Evolutionary conservation across 768 basidiomycete genomes (phyloP).

Genomic region (Pleurotus sapidus): DNA sequence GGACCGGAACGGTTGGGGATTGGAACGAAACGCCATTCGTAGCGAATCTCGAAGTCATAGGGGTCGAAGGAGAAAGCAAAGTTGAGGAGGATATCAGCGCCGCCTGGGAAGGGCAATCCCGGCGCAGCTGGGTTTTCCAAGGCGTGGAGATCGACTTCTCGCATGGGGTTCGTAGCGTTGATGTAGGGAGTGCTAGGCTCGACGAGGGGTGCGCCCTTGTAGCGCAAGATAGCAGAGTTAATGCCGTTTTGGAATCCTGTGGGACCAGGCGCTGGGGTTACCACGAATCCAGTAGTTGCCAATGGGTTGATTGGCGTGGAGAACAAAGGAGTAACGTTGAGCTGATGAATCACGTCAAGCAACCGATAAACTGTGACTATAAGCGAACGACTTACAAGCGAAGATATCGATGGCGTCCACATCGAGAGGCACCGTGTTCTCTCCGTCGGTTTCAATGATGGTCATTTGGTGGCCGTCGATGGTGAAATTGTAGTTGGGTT

Average conservation of each 20-base stretch:
- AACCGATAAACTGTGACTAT: not conserved
- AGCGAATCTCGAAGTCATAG: constrained; percentile 14
- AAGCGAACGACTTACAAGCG: constrained; percentile 16
- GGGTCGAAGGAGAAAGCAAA: constrained; percentile 23
- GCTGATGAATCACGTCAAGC: not conserved
- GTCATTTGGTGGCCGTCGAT: constrained; percentile 47
- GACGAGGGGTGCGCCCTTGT: constrained; percentile 36
- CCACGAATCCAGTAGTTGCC: constrained; percentile 53
- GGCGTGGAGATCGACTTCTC: constrained; percentile 39
- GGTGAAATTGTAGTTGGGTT: constrained; percentile 36
- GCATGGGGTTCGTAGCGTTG: constrained; percentile 22
- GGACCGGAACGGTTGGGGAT: constrained; percentile 40
- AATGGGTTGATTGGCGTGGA: constrained; percentile 36
- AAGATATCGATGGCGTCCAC: constrained; percentile 45
- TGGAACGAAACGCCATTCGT: constrained; percentile 28
- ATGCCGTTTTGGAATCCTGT: constrained; percentile 32
- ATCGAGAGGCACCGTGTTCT: constrained; percentile 35
- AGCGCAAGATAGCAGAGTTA: constrained; percentile 52
- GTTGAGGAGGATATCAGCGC: constrained; percentile 38
- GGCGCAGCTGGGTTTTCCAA: constrained; percentile 25
- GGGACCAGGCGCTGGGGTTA: constrained; percentile 20
- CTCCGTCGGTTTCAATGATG: constrained; percentile 52
- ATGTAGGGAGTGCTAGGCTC: constrained; percentile 38
- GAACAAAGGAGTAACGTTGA: constrained; percentile 36
- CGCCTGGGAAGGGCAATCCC: constrained; percentile 29